A percentile compares a stretch with the other conserved stretches of the same genome.
Evolutionary conservation across 805 yeast genomes (phyloP).

Genomic region (Starmerella khaoyaiensis): DNA sequence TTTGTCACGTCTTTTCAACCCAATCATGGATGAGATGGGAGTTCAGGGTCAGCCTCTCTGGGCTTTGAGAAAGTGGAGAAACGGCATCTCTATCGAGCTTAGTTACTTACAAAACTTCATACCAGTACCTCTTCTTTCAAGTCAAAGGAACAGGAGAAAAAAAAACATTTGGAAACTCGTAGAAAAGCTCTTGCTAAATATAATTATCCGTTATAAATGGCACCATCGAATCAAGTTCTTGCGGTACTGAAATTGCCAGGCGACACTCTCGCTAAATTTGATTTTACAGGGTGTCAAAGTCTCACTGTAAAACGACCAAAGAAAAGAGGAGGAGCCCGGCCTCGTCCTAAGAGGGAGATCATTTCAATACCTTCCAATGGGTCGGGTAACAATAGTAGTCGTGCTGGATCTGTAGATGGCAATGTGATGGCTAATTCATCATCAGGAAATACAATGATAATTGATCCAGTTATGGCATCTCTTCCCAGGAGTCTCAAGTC

Average conservation of each 20-base stretch:
- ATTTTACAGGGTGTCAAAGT: slow-evolving; percentile 10
- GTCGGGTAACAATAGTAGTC: not conserved
- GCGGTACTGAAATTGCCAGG: slow-evolving; percentile 19
- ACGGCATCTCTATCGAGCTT: no score
- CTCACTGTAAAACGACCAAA: slow-evolving; percentile 9
- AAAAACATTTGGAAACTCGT: no score
- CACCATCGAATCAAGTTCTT: slow-evolving; percentile 8
- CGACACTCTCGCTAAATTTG: slow-evolving; percentile 16
- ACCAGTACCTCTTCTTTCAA: no score
- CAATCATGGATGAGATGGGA: no score
- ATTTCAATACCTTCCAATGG: not conserved
- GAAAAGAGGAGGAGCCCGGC: slow-evolving; percentile 6
- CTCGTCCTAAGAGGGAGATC: slow-evolving; percentile 1
- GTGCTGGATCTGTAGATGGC: no score
- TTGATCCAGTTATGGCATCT: slow-evolving; percentile 17
- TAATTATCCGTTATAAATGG: not conserved
- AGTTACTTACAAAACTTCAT: no score
- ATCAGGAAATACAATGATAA: not conserved
- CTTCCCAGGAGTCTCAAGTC: slow-evolving; percentile 19
- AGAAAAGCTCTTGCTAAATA: slow-evolving; percentile 1
- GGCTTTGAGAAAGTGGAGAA: no score
- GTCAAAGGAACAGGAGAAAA: no score
- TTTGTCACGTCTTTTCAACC: no score
- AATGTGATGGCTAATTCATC: not conserved
- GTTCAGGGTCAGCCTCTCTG: no score